Conservation (phyloP, 108 stramenopile genomes). For the Chaetoceros tenuissimus region DNA sequence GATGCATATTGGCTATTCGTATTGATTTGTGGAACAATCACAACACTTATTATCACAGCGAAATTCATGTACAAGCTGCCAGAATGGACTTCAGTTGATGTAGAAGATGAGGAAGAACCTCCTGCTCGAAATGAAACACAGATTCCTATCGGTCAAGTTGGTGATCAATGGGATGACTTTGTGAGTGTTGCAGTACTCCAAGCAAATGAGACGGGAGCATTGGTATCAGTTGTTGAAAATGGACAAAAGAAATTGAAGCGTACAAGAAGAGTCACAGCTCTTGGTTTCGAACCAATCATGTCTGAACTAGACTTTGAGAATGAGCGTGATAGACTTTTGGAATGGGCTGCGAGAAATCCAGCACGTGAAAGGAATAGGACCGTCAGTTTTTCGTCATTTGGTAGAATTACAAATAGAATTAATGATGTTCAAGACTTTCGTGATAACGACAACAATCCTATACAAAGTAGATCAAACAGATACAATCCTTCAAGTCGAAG, state of each 20-base stretch:
- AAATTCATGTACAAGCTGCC: constrained; percentile 52
- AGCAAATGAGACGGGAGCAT: constrained; percentile 67
- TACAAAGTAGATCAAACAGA: too few species aligned
- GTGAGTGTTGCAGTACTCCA: constrained; percentile 68
- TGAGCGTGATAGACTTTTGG: constrained; percentile 49
- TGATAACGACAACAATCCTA: too few species aligned
- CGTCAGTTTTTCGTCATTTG: constrained; percentile 41
- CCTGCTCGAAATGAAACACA: constrained; percentile 66
- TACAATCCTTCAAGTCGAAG: too few species aligned
- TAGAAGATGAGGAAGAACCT: constrained; percentile 52
- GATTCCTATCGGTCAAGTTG: constrained; percentile 47
- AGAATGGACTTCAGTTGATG: constrained; percentile 51
- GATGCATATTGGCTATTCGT: constrained; percentile 55
- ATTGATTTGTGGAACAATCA: constrained; percentile 38
- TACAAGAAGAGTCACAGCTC: constrained; percentile 42
- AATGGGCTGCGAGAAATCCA: constrained; percentile 42
- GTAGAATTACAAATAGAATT: too few species aligned
- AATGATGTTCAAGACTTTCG: too few species aligned
- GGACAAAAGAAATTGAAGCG: constrained; percentile 37
- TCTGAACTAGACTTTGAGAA: constrained; percentile 33
- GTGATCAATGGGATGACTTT: constrained; percentile 60
- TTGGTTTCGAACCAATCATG: constrained; percentile 80
- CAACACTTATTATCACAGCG: constrained; percentile 45
- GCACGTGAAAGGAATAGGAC: constrained; percentile 30
- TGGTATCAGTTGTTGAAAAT: constrained; percentile 33